Conservation (phyloP, 2,329 filamentous ascomycete species). For the Byssoonygena ceratinophila region DNA sequence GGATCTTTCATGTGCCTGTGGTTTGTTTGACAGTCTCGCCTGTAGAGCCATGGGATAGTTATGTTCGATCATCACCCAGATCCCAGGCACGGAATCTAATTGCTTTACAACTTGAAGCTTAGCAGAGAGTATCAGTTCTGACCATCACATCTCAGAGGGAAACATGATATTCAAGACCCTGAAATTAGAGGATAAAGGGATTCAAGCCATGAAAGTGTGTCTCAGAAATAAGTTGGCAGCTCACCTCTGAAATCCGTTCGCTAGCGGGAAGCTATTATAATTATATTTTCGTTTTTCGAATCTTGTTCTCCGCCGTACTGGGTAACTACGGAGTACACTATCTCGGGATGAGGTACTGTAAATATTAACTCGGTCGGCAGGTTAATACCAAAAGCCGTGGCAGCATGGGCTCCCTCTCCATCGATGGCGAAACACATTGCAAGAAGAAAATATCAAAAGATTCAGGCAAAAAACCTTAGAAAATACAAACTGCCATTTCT, state of each 20-base stretch:
- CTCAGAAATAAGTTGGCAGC: constrained; percentile 1
- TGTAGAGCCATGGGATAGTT: neutral
- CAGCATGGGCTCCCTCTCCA: too few relatives aligned
- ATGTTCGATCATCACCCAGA: constrained; percentile 1
- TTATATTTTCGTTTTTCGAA: neutral
- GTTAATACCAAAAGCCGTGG: too few relatives aligned
- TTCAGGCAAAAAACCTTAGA: too few relatives aligned
- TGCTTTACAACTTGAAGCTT: neutral
- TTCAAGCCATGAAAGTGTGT: too few relatives aligned
- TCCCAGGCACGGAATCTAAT: neutral
- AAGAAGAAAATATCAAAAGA: too few relatives aligned
- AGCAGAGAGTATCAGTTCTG: neutral
- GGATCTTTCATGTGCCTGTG: neutral
- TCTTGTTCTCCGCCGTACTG: neutral
- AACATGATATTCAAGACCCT: neutral
- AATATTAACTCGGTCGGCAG: too few relatives aligned
- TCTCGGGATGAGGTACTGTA: too few relatives aligned
- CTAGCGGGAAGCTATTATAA: neutral
- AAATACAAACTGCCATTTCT: too few relatives aligned
- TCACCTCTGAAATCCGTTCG: neutral
- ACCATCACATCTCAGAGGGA: too few relatives aligned
- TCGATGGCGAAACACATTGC: too few relatives aligned
- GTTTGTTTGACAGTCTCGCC: neutral
- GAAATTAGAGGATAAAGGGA: too few relatives aligned
- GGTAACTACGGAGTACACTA: too few relatives aligned